Conservation (phyloP, 345 rosid species). For the Acer yangbiense region DNA sequence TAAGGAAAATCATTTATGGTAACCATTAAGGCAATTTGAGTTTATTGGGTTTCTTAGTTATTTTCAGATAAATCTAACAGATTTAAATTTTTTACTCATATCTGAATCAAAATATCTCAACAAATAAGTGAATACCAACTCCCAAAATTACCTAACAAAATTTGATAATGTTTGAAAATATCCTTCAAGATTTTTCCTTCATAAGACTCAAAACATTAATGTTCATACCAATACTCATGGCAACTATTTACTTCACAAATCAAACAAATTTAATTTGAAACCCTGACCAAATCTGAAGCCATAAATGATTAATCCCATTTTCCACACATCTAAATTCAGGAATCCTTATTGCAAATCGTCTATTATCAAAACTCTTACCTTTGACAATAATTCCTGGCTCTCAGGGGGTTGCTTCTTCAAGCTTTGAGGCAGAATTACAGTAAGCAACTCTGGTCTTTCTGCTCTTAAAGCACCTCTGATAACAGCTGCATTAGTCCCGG, state of each 20-base stretch:
- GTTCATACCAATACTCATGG: not conserved
- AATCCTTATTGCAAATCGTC: not conserved
- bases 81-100: no score
- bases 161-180: no score
- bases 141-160: not conserved
- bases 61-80: no score
- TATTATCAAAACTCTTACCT: constrained; percentile 47
- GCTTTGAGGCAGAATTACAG: constrained; percentile 91
- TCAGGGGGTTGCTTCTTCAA: constrained; percentile 93
- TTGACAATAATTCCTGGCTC: constrained; percentile 88
- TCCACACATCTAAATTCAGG: not conserved
- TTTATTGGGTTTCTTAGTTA: no score
- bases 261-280: not conserved
- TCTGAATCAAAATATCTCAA: not conserved
- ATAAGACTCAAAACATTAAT: not conserved
- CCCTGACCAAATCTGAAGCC: not conserved
- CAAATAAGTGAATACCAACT: not conserved
- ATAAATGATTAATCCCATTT: not conserved
- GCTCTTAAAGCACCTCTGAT: constrained; percentile 98
- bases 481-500: constrained; percentile 53
- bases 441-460: constrained; percentile 89
- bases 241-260: not conserved
- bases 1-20: no score
- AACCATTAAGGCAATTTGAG: no score
- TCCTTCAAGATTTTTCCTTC: not conserved